Conservation (phyloP, 441 rosid species). For the Breynia disticha region DNA sequence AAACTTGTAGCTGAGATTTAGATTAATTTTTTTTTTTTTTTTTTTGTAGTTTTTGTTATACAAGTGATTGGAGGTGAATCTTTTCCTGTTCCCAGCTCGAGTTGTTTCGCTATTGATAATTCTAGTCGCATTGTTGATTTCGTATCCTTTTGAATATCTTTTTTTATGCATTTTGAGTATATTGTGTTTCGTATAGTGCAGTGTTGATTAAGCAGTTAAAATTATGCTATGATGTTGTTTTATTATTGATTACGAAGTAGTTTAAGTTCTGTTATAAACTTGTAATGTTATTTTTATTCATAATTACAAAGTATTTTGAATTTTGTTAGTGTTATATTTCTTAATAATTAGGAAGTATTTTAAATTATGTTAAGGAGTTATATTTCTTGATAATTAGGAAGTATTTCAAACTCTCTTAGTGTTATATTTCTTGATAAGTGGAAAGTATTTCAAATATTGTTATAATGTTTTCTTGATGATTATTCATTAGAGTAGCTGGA, state of each 20-base stretch:
- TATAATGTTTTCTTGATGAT: slow-evolving; percentile 35
- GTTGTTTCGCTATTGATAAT: slow-evolving; percentile 78
- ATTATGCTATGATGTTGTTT: slow-evolving; percentile 21
- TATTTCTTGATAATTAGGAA: too few relatives aligned
- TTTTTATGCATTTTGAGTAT: background rate
- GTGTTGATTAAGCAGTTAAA: slow-evolving; percentile 1
- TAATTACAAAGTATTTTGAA: too few relatives aligned
- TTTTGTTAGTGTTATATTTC: too few relatives aligned
- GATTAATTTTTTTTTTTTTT: background rate
- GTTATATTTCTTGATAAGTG: background rate
- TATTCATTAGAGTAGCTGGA: slow-evolving; percentile 58
- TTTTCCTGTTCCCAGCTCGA: slow-evolving; percentile 51
- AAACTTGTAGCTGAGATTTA: background rate
- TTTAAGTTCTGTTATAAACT: too few relatives aligned
- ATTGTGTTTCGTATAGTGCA: background rate
- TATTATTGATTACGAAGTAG: slow-evolving; percentile 43
- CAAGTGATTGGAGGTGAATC: slow-evolving; percentile 32
- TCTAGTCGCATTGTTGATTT: slow-evolving; percentile 84
- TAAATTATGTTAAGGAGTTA: too few relatives aligned
- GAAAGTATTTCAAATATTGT: slow-evolving; percentile 8
- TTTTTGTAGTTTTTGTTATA: slow-evolving; percentile 34
- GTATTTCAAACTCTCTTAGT: too few relatives aligned
- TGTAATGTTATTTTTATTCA: too few relatives aligned
- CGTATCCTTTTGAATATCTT: slow-evolving; percentile 49
- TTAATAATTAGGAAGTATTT: too few relatives aligned